Evolutionary conservation across 805 yeast genomes (phyloP).

Genomic region (Candida succiphila): DNA sequence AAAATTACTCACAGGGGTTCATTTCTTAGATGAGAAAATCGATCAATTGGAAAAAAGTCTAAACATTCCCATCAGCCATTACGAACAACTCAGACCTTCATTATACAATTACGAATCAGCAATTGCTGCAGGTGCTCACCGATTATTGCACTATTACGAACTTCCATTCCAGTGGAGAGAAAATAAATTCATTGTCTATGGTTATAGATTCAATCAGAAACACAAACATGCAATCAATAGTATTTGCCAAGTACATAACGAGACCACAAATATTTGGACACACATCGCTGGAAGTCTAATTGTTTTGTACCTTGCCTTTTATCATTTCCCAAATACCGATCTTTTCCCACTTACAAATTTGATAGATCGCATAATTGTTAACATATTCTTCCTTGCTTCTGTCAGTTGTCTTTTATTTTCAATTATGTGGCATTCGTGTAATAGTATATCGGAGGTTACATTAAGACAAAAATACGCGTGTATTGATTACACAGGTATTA

Average conservation of each 20-base stretch:
- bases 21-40: constrained; percentile 29
- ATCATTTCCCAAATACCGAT: constrained; percentile 54
- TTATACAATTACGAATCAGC: constrained; percentile 40
- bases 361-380: constrained; percentile 41
- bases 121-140: constrained; percentile 25
- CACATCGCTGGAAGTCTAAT: constrained; percentile 64
- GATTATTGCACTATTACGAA: constrained; percentile 72
- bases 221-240: constrained; percentile 53
- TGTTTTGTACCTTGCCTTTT: constrained; percentile 44
- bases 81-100: constrained; percentile 22
- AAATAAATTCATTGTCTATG: constrained; percentile 73
- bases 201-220: constrained; percentile 72
- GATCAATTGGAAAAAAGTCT: constrained; percentile 27
- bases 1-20: constrained; percentile 24
- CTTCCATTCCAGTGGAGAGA: constrained; percentile 91
- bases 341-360: constrained; percentile 32
- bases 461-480: constrained; percentile 77
- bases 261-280: constrained; percentile 89
- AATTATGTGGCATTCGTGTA: constrained; percentile 85
- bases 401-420: constrained; percentile 72
- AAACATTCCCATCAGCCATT: constrained; percentile 18
- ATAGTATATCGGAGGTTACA: constrained; percentile 55
- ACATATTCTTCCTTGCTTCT: constrained; percentile 61
- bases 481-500: constrained; percentile 91
- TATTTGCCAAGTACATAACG: constrained; percentile 66